Conservation (phyloP, 306 rosid genomes). For the Cucurbita pepo region DNA sequence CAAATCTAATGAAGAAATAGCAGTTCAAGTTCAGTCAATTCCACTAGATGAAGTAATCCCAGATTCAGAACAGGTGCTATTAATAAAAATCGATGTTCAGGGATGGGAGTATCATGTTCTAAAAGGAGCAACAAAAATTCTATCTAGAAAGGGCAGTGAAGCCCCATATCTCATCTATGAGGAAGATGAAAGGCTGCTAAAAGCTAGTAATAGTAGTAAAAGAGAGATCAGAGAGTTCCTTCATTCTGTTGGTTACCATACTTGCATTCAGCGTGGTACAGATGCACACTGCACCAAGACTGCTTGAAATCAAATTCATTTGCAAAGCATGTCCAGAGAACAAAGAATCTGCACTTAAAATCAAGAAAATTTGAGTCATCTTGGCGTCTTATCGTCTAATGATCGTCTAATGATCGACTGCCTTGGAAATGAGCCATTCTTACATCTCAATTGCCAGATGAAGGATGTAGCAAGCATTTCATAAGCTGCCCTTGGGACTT, state of each 20-base stretch:
- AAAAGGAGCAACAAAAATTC: constrained; percentile 64
- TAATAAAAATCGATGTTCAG: constrained; percentile 88
- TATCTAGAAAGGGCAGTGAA: constrained; percentile 63
- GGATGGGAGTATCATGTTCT: constrained; percentile 99
- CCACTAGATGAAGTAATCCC: constrained; percentile 79
- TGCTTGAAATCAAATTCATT: constrained; percentile 12
- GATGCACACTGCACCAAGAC: constrained; percentile 90
- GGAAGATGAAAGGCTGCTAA: constrained; percentile 77
- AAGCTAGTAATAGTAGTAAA: constrained; percentile 78
- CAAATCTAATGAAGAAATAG: constrained; percentile 81
- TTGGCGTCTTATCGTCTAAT: background rate
- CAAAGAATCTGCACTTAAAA: background rate
- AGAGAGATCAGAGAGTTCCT: constrained; percentile 68
- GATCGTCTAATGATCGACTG: background rate
- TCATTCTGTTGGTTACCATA: constrained; percentile 51
- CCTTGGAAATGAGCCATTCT: background rate
- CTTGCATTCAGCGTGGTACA: constrained; percentile 73
- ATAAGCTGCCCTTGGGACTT: background rate
- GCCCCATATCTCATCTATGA: constrained; percentile 94
- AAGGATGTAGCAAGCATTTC: background rate
- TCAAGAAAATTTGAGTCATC: background rate
- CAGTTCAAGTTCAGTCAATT: constrained; percentile 58
- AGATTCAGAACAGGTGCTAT: constrained; percentile 44
- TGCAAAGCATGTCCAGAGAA: background rate
- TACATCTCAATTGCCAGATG: background rate